These are phyloP conservation scores for Salicornia ramosissima DNA, from an alignment of 148 eudicot genomes.

Conservation along the genomic window DNA sequence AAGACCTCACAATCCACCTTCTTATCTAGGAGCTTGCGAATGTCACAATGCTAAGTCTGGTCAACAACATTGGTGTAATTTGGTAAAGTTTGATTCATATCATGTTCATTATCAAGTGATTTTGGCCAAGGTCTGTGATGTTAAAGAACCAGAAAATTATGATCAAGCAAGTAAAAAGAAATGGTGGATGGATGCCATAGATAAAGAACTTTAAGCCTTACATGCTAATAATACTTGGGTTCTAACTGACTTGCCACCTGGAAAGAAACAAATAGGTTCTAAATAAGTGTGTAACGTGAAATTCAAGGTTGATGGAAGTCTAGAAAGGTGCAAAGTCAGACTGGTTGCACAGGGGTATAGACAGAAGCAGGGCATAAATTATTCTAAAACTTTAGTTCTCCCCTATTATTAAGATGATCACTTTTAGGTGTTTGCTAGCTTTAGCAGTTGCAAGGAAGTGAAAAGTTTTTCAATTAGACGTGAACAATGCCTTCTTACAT, in stretches of 20 bases:
- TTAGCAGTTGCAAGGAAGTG: not conserved
- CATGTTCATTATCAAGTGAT: no score
- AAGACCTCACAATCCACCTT: not conserved
- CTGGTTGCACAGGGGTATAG: not conserved
- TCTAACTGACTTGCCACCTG: not conserved
- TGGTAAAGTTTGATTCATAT: not conserved
- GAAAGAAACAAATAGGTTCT: not conserved
- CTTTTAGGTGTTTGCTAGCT: not conserved
- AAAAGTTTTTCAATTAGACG: not conserved
- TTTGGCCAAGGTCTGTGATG: no score
- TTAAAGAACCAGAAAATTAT: not conserved
- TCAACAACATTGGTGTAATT: not conserved
- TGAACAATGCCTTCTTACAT: no score
- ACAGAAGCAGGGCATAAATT: not conserved
- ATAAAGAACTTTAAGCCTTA: not conserved
- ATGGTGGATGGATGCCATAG: not conserved
- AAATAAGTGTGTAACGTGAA: conserved; percentile 1
- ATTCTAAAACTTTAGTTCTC: not conserved
- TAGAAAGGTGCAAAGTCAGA: not conserved
- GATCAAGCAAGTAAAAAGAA: not conserved
- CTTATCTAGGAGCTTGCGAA: not conserved
- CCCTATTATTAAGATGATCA: not conserved
- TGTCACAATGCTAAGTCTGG: not conserved
- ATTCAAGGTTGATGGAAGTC: not conserved
- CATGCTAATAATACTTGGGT: no score